These are phyloP conservation scores for Colletotrichum sp. DNA, from an alignment of 2,329 filamentous ascomycete species.

Conservation along the genomic window DNA sequence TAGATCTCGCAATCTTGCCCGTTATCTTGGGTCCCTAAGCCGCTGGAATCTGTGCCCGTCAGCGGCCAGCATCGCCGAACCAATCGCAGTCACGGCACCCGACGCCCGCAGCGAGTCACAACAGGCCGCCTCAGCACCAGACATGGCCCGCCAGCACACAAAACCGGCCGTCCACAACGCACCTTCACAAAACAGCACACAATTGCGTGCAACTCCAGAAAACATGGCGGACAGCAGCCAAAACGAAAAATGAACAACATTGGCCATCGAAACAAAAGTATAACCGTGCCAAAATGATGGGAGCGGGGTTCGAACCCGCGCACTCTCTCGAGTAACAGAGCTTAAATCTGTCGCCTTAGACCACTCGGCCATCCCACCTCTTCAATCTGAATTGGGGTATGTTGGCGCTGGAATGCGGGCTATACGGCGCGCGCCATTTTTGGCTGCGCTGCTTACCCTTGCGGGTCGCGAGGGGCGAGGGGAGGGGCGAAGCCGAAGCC, in stretches of 20 bases:
- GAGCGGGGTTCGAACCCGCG: constrained; percentile 21
- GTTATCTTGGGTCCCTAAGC: background rate
- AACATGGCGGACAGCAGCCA: background rate
- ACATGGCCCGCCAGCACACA: background rate
- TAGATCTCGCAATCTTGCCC: background rate
- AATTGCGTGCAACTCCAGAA: background rate
- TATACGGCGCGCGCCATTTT: background rate
- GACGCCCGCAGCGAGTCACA: background rate
- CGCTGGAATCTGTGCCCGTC: background rate
- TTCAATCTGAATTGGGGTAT: background rate
- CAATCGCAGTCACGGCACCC: background rate
- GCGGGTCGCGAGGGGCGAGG: background rate
- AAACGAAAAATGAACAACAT: background rate
- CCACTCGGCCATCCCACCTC: constrained; percentile 21
- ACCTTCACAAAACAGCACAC: background rate
- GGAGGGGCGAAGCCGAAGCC: background rate
- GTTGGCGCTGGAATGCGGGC: accelerated
- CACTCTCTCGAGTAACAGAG: constrained; percentile 20
- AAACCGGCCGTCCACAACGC: background rate
- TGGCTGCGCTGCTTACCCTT: background rate
- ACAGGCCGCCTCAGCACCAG: background rate
- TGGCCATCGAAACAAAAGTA: background rate
- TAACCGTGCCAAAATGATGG: background rate
- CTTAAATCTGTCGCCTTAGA: constrained; percentile 22
- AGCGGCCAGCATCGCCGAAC: background rate